These are phyloP conservation scores for Xylaria hypoxylon DNA, from an alignment of 2,329 filamentous ascomycete species.

Conservation along the genomic window DNA sequence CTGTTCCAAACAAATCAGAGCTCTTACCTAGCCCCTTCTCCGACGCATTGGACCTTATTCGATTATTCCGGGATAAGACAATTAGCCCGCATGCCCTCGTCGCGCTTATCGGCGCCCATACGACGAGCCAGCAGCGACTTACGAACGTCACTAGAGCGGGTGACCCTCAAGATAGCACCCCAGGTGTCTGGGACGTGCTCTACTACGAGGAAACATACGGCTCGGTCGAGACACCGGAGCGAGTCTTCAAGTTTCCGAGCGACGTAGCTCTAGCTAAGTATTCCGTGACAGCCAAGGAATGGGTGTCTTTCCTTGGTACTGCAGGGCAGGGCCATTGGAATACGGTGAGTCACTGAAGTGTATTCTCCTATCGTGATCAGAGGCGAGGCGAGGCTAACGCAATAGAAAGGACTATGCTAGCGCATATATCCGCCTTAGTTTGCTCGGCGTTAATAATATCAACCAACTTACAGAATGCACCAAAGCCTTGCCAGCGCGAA, in stretches of 20 bases:
- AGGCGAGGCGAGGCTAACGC: not conserved
- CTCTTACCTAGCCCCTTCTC: constrained; percentile 59
- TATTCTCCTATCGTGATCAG: constrained; percentile 2
- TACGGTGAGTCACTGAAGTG: constrained; percentile 49
- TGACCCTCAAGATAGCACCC: constrained; percentile 63
- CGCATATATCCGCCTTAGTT: constrained; percentile 65
- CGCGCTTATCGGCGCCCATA: constrained; percentile 67
- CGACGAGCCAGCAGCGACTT: constrained; percentile 61
- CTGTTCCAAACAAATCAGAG: constrained; percentile 53
- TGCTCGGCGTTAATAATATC: constrained; percentile 68
- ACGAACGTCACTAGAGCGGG: constrained; percentile 56
- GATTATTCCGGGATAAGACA: constrained; percentile 64
- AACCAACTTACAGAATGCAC: constrained; percentile 67
- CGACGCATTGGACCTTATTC: constrained; percentile 61
- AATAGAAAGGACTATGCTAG: constrained; percentile 59
- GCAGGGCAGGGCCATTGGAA: constrained; percentile 57
- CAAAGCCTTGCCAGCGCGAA: constrained; percentile 58
- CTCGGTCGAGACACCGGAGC: constrained; percentile 47
- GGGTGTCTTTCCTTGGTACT: constrained; percentile 52
- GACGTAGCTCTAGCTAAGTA: constrained; percentile 56
- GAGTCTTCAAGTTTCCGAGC: constrained; percentile 57
- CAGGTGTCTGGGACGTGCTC: constrained; percentile 64
- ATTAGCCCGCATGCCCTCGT: constrained; percentile 63
- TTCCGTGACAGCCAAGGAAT: constrained; percentile 53
- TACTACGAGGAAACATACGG: constrained; percentile 60